phyloP scores from a whole-genome alignment of 1,284 basidiomycete species.

The Ganoderma meredithae region DNA sequence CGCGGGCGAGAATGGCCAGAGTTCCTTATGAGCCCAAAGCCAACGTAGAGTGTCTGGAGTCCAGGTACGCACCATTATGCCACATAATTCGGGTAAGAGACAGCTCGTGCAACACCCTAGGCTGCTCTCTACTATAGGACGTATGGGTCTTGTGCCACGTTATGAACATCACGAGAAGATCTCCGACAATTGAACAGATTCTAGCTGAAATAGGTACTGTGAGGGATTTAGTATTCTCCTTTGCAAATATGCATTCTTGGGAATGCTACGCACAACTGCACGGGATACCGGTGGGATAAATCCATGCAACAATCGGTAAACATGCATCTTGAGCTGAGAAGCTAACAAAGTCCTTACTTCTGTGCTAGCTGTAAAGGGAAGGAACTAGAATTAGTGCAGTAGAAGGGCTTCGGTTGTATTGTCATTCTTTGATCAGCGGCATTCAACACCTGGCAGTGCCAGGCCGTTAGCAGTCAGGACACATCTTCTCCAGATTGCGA shows the following conservation, averaged over 20 bases:
- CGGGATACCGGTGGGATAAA: too few species aligned
- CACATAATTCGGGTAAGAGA: not conserved
- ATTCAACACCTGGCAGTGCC: not conserved
- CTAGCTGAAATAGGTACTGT: not conserved
- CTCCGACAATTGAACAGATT: not conserved
- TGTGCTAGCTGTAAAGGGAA: not conserved
- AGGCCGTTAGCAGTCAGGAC: not conserved
- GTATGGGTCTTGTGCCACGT: not conserved
- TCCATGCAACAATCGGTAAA: too few species aligned
- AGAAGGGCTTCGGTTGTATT: not conserved
- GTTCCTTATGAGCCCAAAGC: not conserved
- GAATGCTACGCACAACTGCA: not conserved
- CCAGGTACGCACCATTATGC: not conserved
- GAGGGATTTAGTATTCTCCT: not conserved
- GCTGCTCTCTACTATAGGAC: not conserved
- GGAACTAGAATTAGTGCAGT: not conserved
- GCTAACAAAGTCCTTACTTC: too few species aligned
- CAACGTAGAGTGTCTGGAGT: not conserved
- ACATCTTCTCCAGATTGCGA: not conserved
- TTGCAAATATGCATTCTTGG: not conserved
- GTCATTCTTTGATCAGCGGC: not conserved
- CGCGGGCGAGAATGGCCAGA: too few species aligned
- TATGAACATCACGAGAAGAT: not conserved
- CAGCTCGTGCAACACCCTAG: not conserved
- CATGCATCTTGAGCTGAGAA: too few species aligned